Evolutionary conservation across 192 early-diverging fungal genomes (phyloP).

Genomic region (Coemansia sp.): DNA sequence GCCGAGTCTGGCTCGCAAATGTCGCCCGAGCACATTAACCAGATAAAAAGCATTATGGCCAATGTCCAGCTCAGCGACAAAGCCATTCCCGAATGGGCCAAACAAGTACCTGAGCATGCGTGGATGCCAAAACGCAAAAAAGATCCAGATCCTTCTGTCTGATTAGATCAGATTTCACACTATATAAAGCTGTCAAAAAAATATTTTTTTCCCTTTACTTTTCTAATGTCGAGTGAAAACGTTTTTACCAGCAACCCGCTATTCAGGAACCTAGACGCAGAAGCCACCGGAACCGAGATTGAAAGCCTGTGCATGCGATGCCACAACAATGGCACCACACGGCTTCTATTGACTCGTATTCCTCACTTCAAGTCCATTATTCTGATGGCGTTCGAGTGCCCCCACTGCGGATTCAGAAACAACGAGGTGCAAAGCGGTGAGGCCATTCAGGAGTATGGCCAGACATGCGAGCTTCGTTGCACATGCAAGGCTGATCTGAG

Average conservation of each 20-base stretch:
- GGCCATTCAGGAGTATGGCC: conserved; percentile 79
- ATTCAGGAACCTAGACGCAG: conserved; percentile 68
- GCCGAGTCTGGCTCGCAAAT: conserved; percentile 7
- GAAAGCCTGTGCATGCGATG: conserved; percentile 92
- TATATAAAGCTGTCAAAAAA: no score
- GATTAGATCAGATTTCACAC: no score
- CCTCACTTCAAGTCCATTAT: conserved; percentile 91
- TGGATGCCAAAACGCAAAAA: conserved; percentile 41
- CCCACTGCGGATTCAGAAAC: conserved; percentile 84
- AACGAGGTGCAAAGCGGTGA: conserved; percentile 89
- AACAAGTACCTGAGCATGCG: conserved; percentile 27
- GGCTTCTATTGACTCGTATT: conserved; percentile 83
- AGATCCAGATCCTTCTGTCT: conserved; percentile 1
- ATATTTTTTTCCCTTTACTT: background rate
- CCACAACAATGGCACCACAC: conserved; percentile 80
- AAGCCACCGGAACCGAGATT: conserved; percentile 72
- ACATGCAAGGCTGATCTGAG: conserved; percentile 74
- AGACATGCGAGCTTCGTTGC: conserved; percentile 61
- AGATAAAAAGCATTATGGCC: conserved; percentile 44
- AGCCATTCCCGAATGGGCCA: conserved; percentile 46
- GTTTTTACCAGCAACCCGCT: conserved; percentile 34
- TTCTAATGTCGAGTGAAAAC: background rate
- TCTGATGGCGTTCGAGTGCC: conserved; percentile 80
- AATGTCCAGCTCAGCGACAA: conserved; percentile 33
- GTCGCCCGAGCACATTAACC: conserved; percentile 31